phyloP scores from a whole-genome alignment of 2,329 filamentous ascomycete species.

The Fusarium poae region DNA sequence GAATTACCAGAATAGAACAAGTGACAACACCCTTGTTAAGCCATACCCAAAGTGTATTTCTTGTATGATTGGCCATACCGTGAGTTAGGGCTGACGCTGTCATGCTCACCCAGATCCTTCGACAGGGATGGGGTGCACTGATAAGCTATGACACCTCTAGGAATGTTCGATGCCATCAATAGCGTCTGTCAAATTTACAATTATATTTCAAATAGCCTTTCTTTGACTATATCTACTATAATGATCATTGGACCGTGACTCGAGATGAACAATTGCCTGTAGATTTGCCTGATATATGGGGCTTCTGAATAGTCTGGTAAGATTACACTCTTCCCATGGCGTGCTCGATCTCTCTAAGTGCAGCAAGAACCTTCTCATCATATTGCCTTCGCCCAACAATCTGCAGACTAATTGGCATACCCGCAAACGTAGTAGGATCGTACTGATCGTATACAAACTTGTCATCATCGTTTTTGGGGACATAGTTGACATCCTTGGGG shows the following conservation, averaged over 20 bases:
- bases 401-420: constrained; percentile 49
- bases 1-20: background rate
- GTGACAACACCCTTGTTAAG: background rate
- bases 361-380: constrained; percentile 51
- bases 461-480: constrained; percentile 49
- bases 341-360: constrained; percentile 44
- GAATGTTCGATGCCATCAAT: too few relatives aligned
- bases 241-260: too few relatives aligned
- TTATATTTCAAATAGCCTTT: too few relatives aligned
- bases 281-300: background rate
- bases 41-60: background rate
- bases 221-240: too few relatives aligned
- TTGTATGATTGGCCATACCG: background rate
- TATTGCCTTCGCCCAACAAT: constrained; percentile 49
- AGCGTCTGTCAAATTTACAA: too few relatives aligned
- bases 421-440: constrained; percentile 43
- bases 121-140: too few relatives aligned
- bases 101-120: too few relatives aligned
- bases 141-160: too few relatives aligned
- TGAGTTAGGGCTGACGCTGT: background rate
- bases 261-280: too few relatives aligned
- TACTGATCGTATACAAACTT: constrained; percentile 50
- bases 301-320: background rate
- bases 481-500: constrained; percentile 41
- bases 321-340: constrained; percentile 41